Base-by-base conservation (phyloP, 2,329 filamentous ascomycete species). In the Sphaerostilbella broomeana region DNA sequence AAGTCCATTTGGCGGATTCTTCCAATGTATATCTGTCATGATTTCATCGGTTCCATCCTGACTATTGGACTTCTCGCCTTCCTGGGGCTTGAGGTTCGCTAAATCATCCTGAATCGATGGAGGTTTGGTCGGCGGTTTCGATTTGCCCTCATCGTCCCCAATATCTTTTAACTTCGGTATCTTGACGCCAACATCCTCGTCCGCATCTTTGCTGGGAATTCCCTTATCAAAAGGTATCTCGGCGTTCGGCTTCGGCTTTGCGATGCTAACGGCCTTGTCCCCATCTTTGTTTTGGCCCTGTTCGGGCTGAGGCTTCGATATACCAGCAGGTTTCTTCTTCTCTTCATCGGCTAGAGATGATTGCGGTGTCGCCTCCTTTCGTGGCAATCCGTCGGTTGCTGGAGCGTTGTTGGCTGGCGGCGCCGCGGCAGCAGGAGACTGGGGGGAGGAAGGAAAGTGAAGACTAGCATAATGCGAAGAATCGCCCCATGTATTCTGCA, bases 401-500 rank as follows among this genome's bases (percentile, higher is more conserved):
- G 18, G 20, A 34, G 18, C 13, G 31, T 12, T n/a, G 31, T n/a
- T 21, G n/a, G n/a, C n/a, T n/a, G n/a, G n/a, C n/a, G 25, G 34
- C 18, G 38, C 38, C 22, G 38, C 22, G 20, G 18, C 26, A 20
- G 35, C 38, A 21, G 38, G 29, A 13, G 30, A 42, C 22, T 33
- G 22, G 27, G 18, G 15, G 22, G 38, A 33, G 40, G 37, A 38
- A 35, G 11, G 30, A 38, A 29, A 28, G 35, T 22, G 41, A 27
- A 33, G 38, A 29, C 25, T 32, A 11, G 38, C n/a, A 24, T 21
- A 20, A 5, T 41, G 38, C 22, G 26, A 26, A 7, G 50, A 47
- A 13, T 50, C 49, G 26, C 58, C 51, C 61, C 60, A 63, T 20
- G 66, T 63, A 47, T 64, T 69, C 40, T 63, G 58, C 26, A 63